A percentile compares a stretch with the other conserved stretches of the same genome.
Conservation (phyloP, 179 eudicot species). For the Silene coronaria region DNA sequence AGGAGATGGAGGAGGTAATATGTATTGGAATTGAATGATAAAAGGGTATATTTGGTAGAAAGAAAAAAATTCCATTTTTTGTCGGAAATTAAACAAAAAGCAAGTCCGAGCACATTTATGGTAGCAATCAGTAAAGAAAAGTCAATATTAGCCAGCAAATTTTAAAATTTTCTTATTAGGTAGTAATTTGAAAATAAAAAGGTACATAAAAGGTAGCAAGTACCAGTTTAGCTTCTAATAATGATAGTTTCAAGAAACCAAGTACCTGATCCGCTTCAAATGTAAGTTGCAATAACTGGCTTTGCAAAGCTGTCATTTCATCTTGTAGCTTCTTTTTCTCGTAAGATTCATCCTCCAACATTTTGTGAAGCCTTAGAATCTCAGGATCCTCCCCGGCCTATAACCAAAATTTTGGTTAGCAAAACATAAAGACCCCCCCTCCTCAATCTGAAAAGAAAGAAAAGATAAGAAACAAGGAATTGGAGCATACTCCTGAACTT, state of each 20-base stretch:
- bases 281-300: constrained; percentile 67
- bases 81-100: too few relatives aligned
- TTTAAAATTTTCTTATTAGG: too few relatives aligned
- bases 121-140: too few relatives aligned
- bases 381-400: constrained; percentile 71
- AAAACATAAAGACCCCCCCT: neutral
- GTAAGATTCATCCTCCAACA: constrained; percentile 69
- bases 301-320: constrained; percentile 58
- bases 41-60: too few relatives aligned
- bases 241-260: neutral
- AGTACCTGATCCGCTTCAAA: constrained; percentile 75
- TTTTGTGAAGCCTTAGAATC: constrained; percentile 46
- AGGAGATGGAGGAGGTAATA: too few relatives aligned
- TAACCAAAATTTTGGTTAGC: constrained; percentile 26
- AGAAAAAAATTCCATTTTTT: too few relatives aligned
- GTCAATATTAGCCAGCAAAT: too few relatives aligned
- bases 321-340: constrained; percentile 78
- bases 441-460: neutral
- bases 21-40: too few relatives aligned
- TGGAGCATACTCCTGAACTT: constrained; percentile 47
- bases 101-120: too few relatives aligned
- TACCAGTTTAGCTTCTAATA: neutral
- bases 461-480: neutral
- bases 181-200: too few relatives aligned
- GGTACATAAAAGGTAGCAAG: too few relatives aligned